These are phyloP conservation scores for Gossypium lobatum DNA, from an alignment of 441 rosid species.

Conservation along the genomic window DNA sequence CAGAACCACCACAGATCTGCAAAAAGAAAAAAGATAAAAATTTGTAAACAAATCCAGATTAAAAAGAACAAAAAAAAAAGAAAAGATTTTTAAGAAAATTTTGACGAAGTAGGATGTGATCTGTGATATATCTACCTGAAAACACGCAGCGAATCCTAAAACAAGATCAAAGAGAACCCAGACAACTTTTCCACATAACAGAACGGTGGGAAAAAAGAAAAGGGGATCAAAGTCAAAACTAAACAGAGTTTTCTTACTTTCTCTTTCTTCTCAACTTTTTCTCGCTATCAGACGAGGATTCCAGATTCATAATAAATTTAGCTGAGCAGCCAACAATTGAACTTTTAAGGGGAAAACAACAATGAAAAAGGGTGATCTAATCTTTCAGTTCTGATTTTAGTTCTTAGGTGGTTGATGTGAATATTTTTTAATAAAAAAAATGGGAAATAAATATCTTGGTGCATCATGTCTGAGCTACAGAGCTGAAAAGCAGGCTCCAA, in stretches of 20 bases:
- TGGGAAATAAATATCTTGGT: background rate
- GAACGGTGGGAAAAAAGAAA: background rate
- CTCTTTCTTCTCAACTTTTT: conserved; percentile 1
- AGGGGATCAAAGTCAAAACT: conserved; percentile 11
- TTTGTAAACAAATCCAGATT: too few species aligned
- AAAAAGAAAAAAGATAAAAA: background rate
- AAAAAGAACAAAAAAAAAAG: too few species aligned
- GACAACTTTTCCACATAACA: background rate
- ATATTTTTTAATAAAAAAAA: background rate
- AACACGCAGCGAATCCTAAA: background rate
- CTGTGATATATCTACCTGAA: background rate
- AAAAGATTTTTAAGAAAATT: background rate
- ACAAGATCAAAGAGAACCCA: conserved; percentile 10
- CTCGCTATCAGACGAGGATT: too few species aligned
- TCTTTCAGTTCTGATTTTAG: background rate
- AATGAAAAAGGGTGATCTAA: conserved; percentile 1
- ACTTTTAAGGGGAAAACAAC: background rate
- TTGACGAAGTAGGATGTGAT: background rate
- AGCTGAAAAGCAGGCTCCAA: conserved; percentile 29
- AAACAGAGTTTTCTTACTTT: conserved; percentile 5
- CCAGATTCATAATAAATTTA: conserved; percentile 7
- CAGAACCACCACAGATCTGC: too few species aligned
- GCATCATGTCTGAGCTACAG: background rate
- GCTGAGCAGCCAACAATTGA: background rate
- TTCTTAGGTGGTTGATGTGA: conserved; percentile 6